These are phyloP conservation scores for Cordyceps cicadae DNA, from an alignment of 2,329 filamentous ascomycete genomes.

Conservation along the genomic window DNA sequence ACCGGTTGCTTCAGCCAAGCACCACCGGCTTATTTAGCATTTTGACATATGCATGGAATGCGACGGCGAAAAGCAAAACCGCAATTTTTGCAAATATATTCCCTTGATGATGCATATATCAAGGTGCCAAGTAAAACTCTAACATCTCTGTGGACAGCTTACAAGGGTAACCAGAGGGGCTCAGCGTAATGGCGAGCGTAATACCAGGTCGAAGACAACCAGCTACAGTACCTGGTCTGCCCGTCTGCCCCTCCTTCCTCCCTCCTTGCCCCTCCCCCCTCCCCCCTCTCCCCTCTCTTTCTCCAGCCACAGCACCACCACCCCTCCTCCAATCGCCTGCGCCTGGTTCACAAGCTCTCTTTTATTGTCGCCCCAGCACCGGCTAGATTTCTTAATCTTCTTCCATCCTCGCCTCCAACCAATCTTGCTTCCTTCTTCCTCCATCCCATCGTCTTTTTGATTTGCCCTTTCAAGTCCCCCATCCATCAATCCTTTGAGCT, in stretches of 20 bases:
- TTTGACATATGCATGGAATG: no score
- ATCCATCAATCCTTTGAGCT: not conserved
- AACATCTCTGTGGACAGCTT: not conserved
- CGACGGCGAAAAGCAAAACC: no score
- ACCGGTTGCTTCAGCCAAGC: no score
- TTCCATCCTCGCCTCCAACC: not conserved
- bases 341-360: constrained; percentile 8
- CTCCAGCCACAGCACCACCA: constrained; percentile 1
- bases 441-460: constrained; percentile 4
- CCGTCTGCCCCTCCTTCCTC: constrained; percentile 2
- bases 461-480: not conserved
- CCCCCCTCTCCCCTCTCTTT: not conserved
- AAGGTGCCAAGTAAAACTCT: no score
- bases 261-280: not conserved
- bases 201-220: not conserved
- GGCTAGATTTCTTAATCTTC: constrained; percentile 2
- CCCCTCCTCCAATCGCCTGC: constrained; percentile 6
- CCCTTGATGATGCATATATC: no score
- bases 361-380: not conserved
- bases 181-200: not conserved
- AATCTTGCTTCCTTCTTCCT: not conserved
- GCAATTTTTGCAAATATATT: no score
- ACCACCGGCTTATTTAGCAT: no score
- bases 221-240: no score
- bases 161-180: not conserved